These are phyloP conservation scores for Thelephora aurantiotincta DNA, from an alignment of 768 basidiomycete genomes.

Conservation along the genomic window DNA sequence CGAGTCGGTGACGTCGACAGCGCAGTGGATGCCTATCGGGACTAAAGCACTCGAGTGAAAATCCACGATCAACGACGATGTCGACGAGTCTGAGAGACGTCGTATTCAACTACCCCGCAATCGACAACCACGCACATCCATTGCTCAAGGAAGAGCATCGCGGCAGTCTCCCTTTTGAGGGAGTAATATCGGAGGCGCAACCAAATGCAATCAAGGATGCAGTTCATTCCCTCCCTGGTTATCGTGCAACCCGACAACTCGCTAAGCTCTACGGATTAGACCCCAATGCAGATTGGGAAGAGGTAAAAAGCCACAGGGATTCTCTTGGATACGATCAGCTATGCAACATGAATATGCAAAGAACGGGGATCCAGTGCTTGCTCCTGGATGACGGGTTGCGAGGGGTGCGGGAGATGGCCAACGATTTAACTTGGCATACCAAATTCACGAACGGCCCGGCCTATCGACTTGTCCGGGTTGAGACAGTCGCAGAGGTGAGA, in stretches of 20 bases:
- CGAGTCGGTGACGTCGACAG: too few relatives aligned
- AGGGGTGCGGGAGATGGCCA: slow-evolving; percentile 28
- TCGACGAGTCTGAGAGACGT: neutral
- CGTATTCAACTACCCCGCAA: slow-evolving; percentile 31
- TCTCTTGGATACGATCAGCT: slow-evolving; percentile 37
- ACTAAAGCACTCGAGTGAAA: too few relatives aligned
- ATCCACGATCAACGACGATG: too few relatives aligned
- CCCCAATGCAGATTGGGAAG: slow-evolving; percentile 36
- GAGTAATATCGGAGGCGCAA: slow-evolving; percentile 49
- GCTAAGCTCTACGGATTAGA: slow-evolving; percentile 30
- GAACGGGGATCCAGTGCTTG: slow-evolving; percentile 48
- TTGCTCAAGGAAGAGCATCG: slow-evolving; percentile 36
- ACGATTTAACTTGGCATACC: slow-evolving; percentile 49
- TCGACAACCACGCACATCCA: slow-evolving; percentile 75
- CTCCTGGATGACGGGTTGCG: slow-evolving; percentile 65
- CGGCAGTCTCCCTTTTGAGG: slow-evolving; percentile 39
- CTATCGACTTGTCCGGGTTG: slow-evolving; percentile 55
- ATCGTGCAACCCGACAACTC: slow-evolving; percentile 43
- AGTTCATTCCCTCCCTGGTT: slow-evolving; percentile 40
- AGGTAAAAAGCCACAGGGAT: slow-evolving; percentile 33
- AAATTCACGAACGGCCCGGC: slow-evolving; percentile 35
- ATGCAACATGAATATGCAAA: slow-evolving; percentile 39
- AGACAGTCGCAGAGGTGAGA: slow-evolving; percentile 55
- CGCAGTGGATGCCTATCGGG: too few relatives aligned
- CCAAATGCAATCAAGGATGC: slow-evolving; percentile 41